Evolutionary conservation across 2,329 filamentous ascomycete species (phyloP).

Genomic region (Epichloe sp.): DNA sequence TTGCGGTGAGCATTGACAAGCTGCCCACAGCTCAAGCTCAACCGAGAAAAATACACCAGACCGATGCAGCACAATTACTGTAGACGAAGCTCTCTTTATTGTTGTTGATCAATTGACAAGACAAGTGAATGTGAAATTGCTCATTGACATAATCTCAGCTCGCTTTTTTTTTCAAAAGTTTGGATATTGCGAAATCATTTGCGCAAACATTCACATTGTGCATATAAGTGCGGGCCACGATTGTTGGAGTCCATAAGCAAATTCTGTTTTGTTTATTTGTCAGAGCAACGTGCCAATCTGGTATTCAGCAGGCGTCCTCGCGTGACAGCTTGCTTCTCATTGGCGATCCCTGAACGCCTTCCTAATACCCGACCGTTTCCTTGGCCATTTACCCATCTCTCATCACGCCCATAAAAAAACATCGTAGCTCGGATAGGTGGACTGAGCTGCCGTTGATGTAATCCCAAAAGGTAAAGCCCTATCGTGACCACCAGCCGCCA

Average conservation of each 20-base stretch:
- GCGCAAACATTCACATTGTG: background rate
- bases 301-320: slow-evolving; percentile 13
- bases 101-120: too few species aligned
- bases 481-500: slow-evolving; percentile 4
- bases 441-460: slow-evolving; percentile 3
- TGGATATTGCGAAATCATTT: background rate
- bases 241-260: slow-evolving; percentile 7
- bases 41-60: background rate
- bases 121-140: too few species aligned
- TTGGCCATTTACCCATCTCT: slow-evolving; percentile 21
- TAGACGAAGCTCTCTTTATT: background rate
- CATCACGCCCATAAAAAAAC: slow-evolving; percentile 15
- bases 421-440: slow-evolving; percentile 7
- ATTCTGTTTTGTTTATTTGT: slow-evolving; percentile 15
- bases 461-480: slow-evolving; percentile 12
- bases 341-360: slow-evolving; percentile 16
- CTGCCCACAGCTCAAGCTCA: background rate
- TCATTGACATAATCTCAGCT: too few species aligned
- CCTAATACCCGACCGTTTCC: slow-evolving; percentile 18
- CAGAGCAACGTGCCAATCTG: slow-evolving; percentile 12
- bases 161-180: background rate
- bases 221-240: slow-evolving; percentile 1
- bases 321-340: slow-evolving; percentile 15
- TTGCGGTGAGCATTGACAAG: slow-evolving; percentile 1
- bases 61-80: background rate